A percentile compares a stretch with the other conserved stretches of the same genome.
Conservation (phyloP, 1,284 basidiomycete species). For the Agaricales sp. region DNA sequence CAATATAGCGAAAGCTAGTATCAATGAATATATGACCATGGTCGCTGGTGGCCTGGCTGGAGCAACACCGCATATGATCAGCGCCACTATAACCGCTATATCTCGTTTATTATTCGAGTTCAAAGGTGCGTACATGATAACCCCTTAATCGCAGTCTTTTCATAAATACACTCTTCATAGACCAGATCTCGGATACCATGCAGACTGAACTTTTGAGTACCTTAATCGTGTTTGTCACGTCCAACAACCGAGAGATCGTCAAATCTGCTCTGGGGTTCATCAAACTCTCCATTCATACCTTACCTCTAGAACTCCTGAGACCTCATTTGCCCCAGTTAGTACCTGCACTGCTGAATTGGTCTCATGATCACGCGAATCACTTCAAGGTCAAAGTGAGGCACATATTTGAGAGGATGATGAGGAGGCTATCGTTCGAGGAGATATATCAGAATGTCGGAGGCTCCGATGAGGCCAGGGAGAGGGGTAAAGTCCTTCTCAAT, state of each 20-base stretch:
- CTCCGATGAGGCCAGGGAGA: constrained; percentile 39
- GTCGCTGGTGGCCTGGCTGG: constrained; percentile 92
- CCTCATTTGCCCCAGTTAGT: constrained; percentile 75
- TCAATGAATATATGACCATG: constrained; percentile 97
- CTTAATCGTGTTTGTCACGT: constrained; percentile 82
- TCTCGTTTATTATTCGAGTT: constrained; percentile 95
- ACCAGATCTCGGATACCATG: constrained; percentile 65
- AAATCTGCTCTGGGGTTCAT: constrained; percentile 93
- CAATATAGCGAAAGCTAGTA: constrained; percentile 55
- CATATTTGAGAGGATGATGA: constrained; percentile 92
- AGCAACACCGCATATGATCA: constrained; percentile 95
- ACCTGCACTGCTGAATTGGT: constrained; percentile 83
- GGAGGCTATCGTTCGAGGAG: constrained; percentile 84
- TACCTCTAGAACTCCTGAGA: constrained; percentile 62
- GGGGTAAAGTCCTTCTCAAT: constrained; percentile 70
- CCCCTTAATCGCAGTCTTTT: not conserved
- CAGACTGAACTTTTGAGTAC: constrained; percentile 84
- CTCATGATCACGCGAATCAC: constrained; percentile 97
- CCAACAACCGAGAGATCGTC: constrained; percentile 95
- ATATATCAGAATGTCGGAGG: constrained; percentile 72
- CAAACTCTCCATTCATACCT: constrained; percentile 87
- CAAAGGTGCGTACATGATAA: constrained; percentile 68
- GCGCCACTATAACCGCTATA: constrained; percentile 90
- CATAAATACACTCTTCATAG: constrained; percentile 26
- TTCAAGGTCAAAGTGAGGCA: constrained; percentile 97